Base-by-base conservation (phyloP, 495 filamentous ascomycete genomes). In the Penicillium parvum region DNA sequence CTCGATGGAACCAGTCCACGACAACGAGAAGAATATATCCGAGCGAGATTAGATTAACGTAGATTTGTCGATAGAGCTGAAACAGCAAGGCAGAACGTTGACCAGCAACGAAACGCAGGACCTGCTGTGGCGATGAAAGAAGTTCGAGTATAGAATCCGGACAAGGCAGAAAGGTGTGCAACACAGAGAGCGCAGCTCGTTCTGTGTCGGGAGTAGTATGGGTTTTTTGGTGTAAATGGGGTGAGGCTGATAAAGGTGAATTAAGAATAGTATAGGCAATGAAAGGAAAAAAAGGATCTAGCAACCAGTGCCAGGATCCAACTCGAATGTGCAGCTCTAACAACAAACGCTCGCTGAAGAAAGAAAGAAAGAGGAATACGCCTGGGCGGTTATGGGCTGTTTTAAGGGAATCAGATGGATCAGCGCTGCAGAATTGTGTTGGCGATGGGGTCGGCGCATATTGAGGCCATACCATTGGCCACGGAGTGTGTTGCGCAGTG, bases 341-440 rank as follows among this genome's bases (percentile, higher is more conserved):
- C 68, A 77, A 79, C 81, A 80, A 80, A 69, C 74, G 75, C 84
- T 86, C 86, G 84, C 84, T 82, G 78, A 73, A 76, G 82, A 83
- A 70, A 73, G 53, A 61, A 77, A 82, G 61, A 68, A 61, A 65
- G 59, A 52, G 53, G 37, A 61, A 45, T 64, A 52, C 51, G 58
- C 49, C 58, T 70, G 53, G 60, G 63, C 62, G 57, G 62, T 61
- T 75, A 53, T 54, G 40, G 48, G 50, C 56, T 38, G 7, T 64
- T 67, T 69, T 60, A 61, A 53, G 57, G 45, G 34, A 45, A 40
- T 28, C 40, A 7, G 34, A 40, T 46, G 16, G 47, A 51, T 40
- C 39, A 44, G 40, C 40, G 16, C 29, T 52, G 52, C 41, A 49
- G 39, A 45, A 36, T 21, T 17, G 21, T 21, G 20, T 42, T 37